Evolutionary conservation across 345 rosid genomes (phyloP).

Genomic region (Gossypium mustelinum): DNA sequence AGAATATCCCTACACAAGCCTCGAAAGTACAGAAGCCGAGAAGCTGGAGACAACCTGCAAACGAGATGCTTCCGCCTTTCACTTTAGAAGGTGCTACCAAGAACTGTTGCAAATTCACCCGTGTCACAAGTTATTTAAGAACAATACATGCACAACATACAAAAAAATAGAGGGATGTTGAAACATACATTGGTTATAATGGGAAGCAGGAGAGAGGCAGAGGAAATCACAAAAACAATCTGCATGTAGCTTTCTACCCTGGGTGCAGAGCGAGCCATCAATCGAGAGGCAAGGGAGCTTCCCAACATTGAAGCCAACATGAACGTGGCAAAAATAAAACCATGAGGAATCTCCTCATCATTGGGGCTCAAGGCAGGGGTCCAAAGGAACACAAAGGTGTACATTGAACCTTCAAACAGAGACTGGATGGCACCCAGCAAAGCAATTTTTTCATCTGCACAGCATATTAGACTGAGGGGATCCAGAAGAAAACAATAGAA

Average conservation of each 20-base stretch:
- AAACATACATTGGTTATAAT: slow-evolving; percentile 62
- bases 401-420: slow-evolving; percentile 96
- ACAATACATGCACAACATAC: not conserved
- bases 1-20: slow-evolving; percentile 88
- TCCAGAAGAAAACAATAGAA: slow-evolving; percentile 1
- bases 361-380: slow-evolving; percentile 93
- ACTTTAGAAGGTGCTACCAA: slow-evolving; percentile 63
- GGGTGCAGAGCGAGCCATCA: slow-evolving; percentile 65
- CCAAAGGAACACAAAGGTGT: slow-evolving; percentile 98
- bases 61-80: slow-evolving; percentile 67
- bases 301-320: slow-evolving; percentile 99
- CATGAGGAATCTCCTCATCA: slow-evolving; percentile 91
- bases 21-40: slow-evolving; percentile 90
- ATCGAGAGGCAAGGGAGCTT: slow-evolving; percentile 87
- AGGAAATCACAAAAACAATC: slow-evolving; percentile 68
- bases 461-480: slow-evolving; percentile 12
- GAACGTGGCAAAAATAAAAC: slow-evolving; percentile 93
- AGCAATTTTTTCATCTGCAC: slow-evolving; percentile 87
- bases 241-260: slow-evolving; percentile 95
- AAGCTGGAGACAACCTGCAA: slow-evolving; percentile 67
- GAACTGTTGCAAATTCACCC: slow-evolving; percentile 41
- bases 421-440: slow-evolving; percentile 95
- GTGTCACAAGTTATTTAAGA: slow-evolving; percentile 2
- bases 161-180: not conserved
- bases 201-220: slow-evolving; percentile 78